phyloP scores from a whole-genome alignment of 352 stramenopile genomes.

The Globisporangium radiosum region DNA sequence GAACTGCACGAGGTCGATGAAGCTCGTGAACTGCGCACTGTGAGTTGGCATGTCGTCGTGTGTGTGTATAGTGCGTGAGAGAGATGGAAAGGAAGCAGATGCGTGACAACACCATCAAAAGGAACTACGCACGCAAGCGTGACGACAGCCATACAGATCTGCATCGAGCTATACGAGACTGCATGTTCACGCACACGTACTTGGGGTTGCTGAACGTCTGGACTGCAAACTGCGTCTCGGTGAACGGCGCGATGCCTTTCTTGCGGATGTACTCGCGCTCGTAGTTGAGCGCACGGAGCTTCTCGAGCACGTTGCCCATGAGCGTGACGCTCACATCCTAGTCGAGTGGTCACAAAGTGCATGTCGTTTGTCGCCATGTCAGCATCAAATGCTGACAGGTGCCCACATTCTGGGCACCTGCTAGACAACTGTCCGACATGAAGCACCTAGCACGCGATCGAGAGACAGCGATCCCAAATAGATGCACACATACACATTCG shows the following conservation, averaged over 20 bases:
- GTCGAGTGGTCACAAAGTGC: neutral
- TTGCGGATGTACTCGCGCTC: conserved; percentile 71
- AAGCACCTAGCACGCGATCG: too few relatives aligned
- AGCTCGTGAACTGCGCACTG: conserved; percentile 75
- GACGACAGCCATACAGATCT: too few relatives aligned
- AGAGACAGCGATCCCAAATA: neutral
- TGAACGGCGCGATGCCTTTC: conserved; percentile 63
- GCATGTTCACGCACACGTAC: conserved; percentile 8
- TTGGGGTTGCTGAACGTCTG: conserved; percentile 44
- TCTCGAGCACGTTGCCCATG: conserved; percentile 83
- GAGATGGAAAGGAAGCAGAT: neutral
- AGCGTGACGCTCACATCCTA: conserved; percentile 74
- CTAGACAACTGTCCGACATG: too few relatives aligned
- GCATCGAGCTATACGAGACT: too few relatives aligned
- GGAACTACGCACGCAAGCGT: too few relatives aligned
- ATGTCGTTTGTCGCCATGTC: neutral
- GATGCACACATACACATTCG: neutral
- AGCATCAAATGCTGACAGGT: too few relatives aligned
- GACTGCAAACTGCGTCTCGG: conserved; percentile 68
- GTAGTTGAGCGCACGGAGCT: conserved; percentile 74
- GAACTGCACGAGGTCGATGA: conserved; percentile 64
- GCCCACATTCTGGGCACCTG: too few relatives aligned
- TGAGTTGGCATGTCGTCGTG: neutral
- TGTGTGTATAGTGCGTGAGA: neutral
- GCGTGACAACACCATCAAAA: neutral